Base-by-base conservation (phyloP, 2,329 filamentous ascomycete genomes). In the Venturia carpophila region DNA sequence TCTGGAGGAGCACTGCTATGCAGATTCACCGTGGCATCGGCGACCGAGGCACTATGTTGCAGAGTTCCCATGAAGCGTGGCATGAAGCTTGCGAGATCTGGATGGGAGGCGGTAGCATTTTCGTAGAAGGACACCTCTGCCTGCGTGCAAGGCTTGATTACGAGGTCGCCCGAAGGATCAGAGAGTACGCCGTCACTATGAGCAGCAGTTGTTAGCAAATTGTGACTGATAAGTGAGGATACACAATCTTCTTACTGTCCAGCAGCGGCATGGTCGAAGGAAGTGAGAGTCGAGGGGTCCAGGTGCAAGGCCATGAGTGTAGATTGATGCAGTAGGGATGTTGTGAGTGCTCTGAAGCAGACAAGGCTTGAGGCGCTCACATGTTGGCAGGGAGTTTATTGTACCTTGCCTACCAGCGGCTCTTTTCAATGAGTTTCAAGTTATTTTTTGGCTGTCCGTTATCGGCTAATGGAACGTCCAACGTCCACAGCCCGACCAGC, bases 101-200 rank as follows among this genome's bases (percentile, higher is more conserved):
- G 84, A 73, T 96, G 88, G 27, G 82, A 77, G 42, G 83, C 76
- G 37, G 87, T 73, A 34, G 79, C 87, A 47, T 86, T 84, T 74
- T 96, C 85, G 80, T 99, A 99, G 76, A 99, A 99, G 56, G 86
- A 83, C 71, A 97, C 86, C 78, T 99, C 94, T 68, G 87, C 82
- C 68, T 86, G 79, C 0, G 90, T 96, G 76, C 93, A 97, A 21
- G 94, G 94, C 77, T 99, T 99, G 73, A 97, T 91, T 74, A 99
- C 90, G 42, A 97, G 81, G 68, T 89, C 85, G 73, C 94, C 94
- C 64, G 90, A 86, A 65, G 84, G 81, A 72, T 96, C 91, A 73
- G 88, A 92, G 71, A 96, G 84, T 60, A 96, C 93, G 69, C 94
- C 94, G 70, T 95, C 92, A 78, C 92, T 97, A 73, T 58, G 68